Evolutionary conservation across 257 asterid genomes (phyloP).

Genomic region (Penstemon barbatus): DNA sequence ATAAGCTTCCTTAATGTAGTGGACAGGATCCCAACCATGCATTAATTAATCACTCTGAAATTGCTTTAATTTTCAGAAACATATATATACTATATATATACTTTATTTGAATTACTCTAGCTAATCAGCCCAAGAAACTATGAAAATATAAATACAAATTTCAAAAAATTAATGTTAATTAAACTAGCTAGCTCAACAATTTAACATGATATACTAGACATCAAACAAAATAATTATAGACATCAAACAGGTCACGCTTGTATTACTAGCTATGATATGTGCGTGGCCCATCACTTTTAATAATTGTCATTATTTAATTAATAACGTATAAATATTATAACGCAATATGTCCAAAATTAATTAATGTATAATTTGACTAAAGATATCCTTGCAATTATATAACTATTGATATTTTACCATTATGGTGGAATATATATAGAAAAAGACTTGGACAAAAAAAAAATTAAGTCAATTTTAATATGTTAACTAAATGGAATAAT

Average conservation of each 20-base stretch:
- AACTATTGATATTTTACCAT: not conserved
- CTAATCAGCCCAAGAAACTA: not conserved
- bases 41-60: conserved; percentile 32
- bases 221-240: too few species aligned
- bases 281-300: not conserved
- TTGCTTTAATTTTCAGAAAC: not conserved
- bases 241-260: too few species aligned
- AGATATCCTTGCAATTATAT: not conserved
- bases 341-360: too few species aligned
- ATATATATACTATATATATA: too few species aligned
- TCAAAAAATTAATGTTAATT: too few species aligned
- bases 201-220: too few species aligned
- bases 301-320: not conserved
- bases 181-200: too few species aligned
- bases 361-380: not conserved
- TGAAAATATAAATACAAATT: too few species aligned
- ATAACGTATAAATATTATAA: not conserved
- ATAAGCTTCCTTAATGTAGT: conserved; percentile 5
- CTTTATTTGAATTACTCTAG: not conserved
- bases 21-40: conserved; percentile 24
- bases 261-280: too few species aligned
- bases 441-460: conserved; percentile 19
- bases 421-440: not conserved
- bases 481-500: not conserved
- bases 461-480: conserved; percentile 14